Conservation (phyloP, 148 eudicot species). For the Fagopyrum tataricum region DNA sequence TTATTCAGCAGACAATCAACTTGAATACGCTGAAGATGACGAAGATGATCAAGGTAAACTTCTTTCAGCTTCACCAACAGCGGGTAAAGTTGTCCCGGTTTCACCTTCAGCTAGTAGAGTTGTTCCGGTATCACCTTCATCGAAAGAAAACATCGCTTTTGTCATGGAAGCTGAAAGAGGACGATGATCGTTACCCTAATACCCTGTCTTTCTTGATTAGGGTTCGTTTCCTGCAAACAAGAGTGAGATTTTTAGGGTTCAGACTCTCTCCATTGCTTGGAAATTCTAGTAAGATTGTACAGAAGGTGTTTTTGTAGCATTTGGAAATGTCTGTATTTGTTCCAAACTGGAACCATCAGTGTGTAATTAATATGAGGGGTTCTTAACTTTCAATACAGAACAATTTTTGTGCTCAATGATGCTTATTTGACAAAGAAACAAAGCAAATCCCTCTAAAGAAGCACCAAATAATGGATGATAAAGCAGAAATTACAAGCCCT, state of each 20-base stretch:
- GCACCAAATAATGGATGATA: neutral
- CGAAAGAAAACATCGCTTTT: neutral
- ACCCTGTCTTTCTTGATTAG: neutral
- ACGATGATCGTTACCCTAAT: neutral
- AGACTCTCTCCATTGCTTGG: neutral
- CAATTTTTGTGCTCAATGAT: neutral
- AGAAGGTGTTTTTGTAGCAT: neutral
- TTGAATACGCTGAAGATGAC: slow-evolving; percentile 36
- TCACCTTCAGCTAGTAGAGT: neutral
- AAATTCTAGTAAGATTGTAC: neutral
- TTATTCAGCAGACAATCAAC: slow-evolving; percentile 31
- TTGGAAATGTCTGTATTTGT: neutral
- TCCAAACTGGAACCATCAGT: neutral
- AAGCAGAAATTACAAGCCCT: neutral
- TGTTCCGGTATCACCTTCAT: neutral
- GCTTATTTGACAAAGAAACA: neutral
- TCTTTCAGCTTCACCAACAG: slow-evolving; percentile 15
- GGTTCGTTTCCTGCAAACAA: neutral
- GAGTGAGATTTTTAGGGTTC: neutral
- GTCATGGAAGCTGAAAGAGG: neutral
- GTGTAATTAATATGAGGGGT: neutral
- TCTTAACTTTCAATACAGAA: neutral
- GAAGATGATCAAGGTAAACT: slow-evolving; percentile 48
- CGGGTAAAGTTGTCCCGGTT: neutral
- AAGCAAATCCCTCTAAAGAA: neutral